Base-by-base conservation (phyloP, 805 yeast species). In the Metschnikowia continentalis region DNA sequence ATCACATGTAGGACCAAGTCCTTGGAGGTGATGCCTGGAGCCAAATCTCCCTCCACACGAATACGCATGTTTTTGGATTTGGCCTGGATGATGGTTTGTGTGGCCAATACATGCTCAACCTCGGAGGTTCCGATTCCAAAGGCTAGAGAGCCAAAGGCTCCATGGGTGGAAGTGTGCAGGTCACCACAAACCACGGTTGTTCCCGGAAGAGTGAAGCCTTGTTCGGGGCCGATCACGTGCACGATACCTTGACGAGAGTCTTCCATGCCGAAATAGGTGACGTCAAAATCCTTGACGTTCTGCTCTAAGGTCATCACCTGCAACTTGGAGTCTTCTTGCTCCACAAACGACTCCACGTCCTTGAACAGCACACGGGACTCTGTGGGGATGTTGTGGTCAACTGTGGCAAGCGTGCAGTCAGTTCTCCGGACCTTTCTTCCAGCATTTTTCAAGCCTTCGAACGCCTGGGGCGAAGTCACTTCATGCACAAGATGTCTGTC, bases 171-270 rank as follows among this genome's bases (percentile, higher is more conserved):
- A 26, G 99, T 94, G 69, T 94, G 99, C 3, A 97, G 90, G 70
- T 94, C 99, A 70, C 99, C 99, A 74, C 99, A 94, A 41, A 94
- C 99, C 33, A 94, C 97, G 3, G 99, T 94, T 47, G 98, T 90
- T 62, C 99, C 99, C 35, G 99, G 99, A 48, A 94, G 78, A 35
- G 99, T 94, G 75, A 94, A 94, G 47, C 98, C 99, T 74, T 94
- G 98, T 70, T 94, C 99, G 36, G 99, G 99, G 44, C 99, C 99
- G 53, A 94, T 96, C 59, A 94, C 89, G 70, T 94, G 99, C 50
- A 94, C 99, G 66, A 94, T 94, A 62, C 99, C 99, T 74, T 94
- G 99, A 72, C 98, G 84, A 56, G 79, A 79, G 72, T 92, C 98
- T 52, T 84, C 79, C 95, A 94, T 88, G 60, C 99, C 99, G 58